Evolutionary conservation across 306 rosid species (phyloP), one percentile per base, ranked within the genome.

Genomic region (Senna tora): DNA sequence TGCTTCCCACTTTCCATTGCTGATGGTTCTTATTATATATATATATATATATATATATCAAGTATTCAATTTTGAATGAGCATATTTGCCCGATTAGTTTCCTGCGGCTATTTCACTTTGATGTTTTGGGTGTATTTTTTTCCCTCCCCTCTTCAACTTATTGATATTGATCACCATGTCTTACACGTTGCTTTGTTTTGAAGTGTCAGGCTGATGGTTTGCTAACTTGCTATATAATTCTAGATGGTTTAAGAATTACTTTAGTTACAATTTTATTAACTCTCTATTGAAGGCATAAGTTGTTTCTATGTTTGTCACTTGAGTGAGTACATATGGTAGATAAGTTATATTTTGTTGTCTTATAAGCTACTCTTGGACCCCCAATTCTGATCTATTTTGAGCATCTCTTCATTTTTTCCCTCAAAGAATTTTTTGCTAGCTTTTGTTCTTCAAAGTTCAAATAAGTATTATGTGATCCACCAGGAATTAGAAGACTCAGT

Each of bases 361-460:
- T 21, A 8, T 54, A 54, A 30, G 13, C 33, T 55, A 14, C 36
- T 55, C 6, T 45, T 55, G 22, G 16, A 16, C 49, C 7, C 64
- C 39, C 16, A 34, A 7, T 32, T 52, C 61, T 55, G 2, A 7
- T 10, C 32, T 55, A 4, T 52, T 55, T 11, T 22, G 16, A 17
- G 8, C n/a, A 11, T 55, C 33, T 50, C 19, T 22, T 45, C 30
- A 25, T 25, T 25, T 25, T 25, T 25, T 1, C 21, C 9, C 0
- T 75, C 58, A 43, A n/a, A n/a, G 39, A 36, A 50, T 38, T 39
- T 25, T 20, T 56, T 72, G 19, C 56, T 21, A 25, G 33, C 5
- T 50, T 69, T 55, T 76, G 20, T 21, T 63, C 42, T 55, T 55
- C 28, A 55, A 54, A 67, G 41, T 34, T 75, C 11, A 20, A 50